These are phyloP conservation scores for Prunus kanzakura DNA, from an alignment of 306 rosid genomes.

Conservation along the genomic window DNA sequence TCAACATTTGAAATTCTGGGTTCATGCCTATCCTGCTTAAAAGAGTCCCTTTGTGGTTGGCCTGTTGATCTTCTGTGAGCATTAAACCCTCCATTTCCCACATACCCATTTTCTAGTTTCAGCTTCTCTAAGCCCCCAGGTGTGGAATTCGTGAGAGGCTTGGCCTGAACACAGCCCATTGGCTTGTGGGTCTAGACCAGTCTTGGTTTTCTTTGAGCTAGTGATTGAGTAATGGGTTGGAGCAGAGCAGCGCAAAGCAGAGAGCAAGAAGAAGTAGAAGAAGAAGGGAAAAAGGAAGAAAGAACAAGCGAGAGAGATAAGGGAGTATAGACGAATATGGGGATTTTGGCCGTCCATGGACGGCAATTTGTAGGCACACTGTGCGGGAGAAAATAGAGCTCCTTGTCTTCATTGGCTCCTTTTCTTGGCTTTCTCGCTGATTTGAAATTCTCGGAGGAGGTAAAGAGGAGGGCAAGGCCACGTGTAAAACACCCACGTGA, in stretches of 20 bases:
- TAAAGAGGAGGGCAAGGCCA: background rate
- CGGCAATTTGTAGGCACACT: constrained; percentile 51
- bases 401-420: background rate
- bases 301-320: constrained; percentile 8
- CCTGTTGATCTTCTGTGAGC: constrained; percentile 51
- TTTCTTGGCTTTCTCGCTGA: constrained; percentile 43
- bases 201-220: background rate
- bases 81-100: constrained; percentile 26
- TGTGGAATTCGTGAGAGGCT: constrained; percentile 28
- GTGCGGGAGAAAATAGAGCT: constrained; percentile 17
- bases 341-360: constrained; percentile 58
- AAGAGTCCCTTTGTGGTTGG: constrained; percentile 18
- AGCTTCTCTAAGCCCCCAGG: constrained; percentile 39
- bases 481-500: background rate
- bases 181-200: constrained; percentile 5
- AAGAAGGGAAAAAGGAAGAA: background rate
- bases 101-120: constrained; percentile 59
- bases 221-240: background rate
- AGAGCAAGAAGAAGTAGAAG: constrained; percentile 5
- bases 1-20: constrained; percentile 23
- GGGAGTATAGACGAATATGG: constrained; percentile 16
- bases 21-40: constrained; percentile 11
- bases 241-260: background rate
- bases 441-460: background rate
- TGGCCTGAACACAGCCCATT: constrained; percentile 80